These are phyloP conservation scores for Cladosporium sp. DNA, from an alignment of 2,329 filamentous ascomycete genomes.

Conservation along the genomic window DNA sequence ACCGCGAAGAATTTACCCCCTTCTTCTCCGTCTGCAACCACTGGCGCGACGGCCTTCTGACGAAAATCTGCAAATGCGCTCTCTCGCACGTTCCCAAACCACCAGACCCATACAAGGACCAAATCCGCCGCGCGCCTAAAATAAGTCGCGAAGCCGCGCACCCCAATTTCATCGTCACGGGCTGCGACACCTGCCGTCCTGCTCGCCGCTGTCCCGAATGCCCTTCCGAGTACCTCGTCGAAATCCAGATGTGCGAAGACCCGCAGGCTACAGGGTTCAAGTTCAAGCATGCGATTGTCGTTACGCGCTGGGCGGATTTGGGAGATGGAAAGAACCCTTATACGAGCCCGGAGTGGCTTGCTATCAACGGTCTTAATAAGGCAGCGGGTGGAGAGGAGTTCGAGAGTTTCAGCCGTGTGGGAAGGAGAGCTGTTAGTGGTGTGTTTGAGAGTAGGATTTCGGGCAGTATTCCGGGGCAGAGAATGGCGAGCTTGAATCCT, in stretches of 20 bases:
- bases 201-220: conserved; percentile 60
- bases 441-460: conserved; percentile 56
- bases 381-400: conserved; percentile 34
- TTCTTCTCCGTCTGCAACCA: conserved; percentile 61
- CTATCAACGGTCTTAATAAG: conserved; percentile 45
- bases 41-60: conserved; percentile 59
- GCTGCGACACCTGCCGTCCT: conserved; percentile 54
- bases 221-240: conserved; percentile 59
- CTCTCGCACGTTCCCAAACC: conserved; percentile 53
- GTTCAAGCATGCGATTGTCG: conserved; percentile 58
- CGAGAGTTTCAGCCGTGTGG: conserved; percentile 52
- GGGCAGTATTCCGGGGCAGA: conserved; percentile 52
- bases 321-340: conserved; percentile 51
- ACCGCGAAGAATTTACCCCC: conserved; percentile 56
- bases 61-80: conserved; percentile 58
- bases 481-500: conserved; percentile 57
- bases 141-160: conserved; percentile 29
- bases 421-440: conserved; percentile 54
- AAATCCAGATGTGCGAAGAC: conserved; percentile 58
- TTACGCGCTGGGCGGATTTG: conserved; percentile 60
- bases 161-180: conserved; percentile 44
- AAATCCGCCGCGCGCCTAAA: conserved; percentile 38
- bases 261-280: conserved; percentile 35
- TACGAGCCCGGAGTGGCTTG: conserved; percentile 51
- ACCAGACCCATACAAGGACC: conserved; percentile 40